Conservation (phyloP, 441 rosid genomes). For the Jatropha podagrica region DNA sequence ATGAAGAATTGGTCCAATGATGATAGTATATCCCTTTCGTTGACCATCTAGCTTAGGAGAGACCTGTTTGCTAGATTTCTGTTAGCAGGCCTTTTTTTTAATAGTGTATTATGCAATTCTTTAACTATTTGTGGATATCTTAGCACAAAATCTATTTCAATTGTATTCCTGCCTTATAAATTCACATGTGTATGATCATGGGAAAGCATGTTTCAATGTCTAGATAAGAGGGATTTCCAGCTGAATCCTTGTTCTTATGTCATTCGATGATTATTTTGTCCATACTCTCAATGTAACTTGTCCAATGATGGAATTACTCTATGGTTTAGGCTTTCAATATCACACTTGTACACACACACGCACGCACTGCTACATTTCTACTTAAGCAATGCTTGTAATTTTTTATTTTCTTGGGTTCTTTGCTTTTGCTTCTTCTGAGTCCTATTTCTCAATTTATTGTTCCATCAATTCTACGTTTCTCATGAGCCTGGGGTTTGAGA, state of each 20-base stretch:
- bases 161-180: too few species aligned
- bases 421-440: background rate
- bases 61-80: too few species aligned
- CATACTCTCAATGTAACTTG: background rate
- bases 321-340: background rate
- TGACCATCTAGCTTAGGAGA: too few species aligned
- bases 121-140: background rate
- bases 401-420: background rate
- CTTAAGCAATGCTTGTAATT: background rate
- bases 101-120: background rate
- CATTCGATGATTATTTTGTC: slow-evolving; percentile 10
- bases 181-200: too few species aligned
- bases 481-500: slow-evolving; percentile 4
- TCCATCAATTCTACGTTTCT: slow-evolving; percentile 9
- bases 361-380: background rate
- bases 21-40: too few species aligned
- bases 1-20: too few species aligned
- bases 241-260: background rate
- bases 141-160: background rate
- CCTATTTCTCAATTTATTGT: slow-evolving; percentile 12
- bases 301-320: slow-evolving; percentile 1
- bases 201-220: background rate
- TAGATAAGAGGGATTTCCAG: background rate
- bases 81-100: too few species aligned
- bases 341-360: background rate